Percentiles rank a stretch among this genome's conserved stretches.
Evolutionary conservation across 257 asterid species (phyloP).

Genomic region (Prunella vulgaris): DNA sequence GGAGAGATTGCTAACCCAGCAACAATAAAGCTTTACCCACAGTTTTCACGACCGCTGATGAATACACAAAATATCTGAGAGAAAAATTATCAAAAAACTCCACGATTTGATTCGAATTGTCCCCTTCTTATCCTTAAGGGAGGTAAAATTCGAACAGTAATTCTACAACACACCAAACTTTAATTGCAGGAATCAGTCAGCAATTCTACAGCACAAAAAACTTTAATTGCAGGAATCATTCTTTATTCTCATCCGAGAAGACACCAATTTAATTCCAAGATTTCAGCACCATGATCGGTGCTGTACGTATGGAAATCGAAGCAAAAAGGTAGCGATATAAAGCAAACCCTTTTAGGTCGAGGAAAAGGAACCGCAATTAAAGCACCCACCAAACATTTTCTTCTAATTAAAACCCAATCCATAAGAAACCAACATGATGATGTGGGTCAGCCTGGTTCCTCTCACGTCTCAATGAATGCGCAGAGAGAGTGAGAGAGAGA

Average conservation of each 20-base stretch:
- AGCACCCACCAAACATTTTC: slow-evolving; percentile 12
- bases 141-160: background rate
- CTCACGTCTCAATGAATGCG: slow-evolving; percentile 25
- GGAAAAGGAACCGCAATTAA: slow-evolving; percentile 25
- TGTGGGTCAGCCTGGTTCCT: slow-evolving; percentile 29
- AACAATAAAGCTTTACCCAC: background rate
- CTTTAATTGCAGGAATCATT: slow-evolving; percentile 1
- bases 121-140: background rate
- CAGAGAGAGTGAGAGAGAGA: slow-evolving; percentile 25
- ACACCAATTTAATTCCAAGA: slow-evolving; percentile 5
- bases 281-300: background rate
- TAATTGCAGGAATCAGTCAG: slow-evolving; percentile 4
- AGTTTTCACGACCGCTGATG: background rate
- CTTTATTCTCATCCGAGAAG: background rate
- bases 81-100: background rate
- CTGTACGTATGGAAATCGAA: slow-evolving; percentile 5
- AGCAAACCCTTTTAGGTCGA: background rate
- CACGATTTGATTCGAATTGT: background rate
- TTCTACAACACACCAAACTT: slow-evolving; percentile 7
- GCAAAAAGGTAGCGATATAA: slow-evolving; percentile 7
- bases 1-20: background rate
- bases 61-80: background rate
- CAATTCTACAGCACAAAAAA: slow-evolving; percentile 9
- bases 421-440: slow-evolving; percentile 11
- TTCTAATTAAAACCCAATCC: slow-evolving; percentile 14